Base-by-base conservation (phyloP, 1,139 yeast genomes). In the Eremothecium cymbalariae region DNA sequence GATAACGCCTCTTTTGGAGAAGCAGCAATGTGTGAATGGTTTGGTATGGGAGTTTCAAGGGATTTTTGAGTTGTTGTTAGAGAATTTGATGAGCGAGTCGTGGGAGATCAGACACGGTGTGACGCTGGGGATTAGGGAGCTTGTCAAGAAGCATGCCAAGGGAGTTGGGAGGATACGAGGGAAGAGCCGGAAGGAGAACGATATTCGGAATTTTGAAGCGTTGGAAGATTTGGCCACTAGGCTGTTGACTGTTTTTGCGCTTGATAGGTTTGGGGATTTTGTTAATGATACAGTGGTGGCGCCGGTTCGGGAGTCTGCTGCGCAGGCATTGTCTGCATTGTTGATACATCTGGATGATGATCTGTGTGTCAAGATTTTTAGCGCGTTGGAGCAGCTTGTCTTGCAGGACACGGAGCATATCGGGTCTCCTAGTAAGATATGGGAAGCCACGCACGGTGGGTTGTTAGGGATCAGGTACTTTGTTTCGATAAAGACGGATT, bases 361-460 rank as follows among this genome's bases (percentile, higher is more conserved):
- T 3, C 62, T 70, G 3, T 73, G 76, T 4, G 48, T 74, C 5
- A 66, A 70, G 37, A 75, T 86, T 0, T 90, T 88, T 54, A 53
- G 65, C 15, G 77, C 80, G 20, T 67, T 93, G 37, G 72, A 76
- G 39, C 69, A 72, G 33, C 65, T 93, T 38, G 85, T 86, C 1
- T 59, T 82, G 36, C 98, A 93, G 57, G 74, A 78, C 32, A 66
- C 71, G 6, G 63, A 61, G 31, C 43, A 56, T 2, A 46, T 52
- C 8, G 52, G 52, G 4, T 38, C 47, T 22, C 57, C 57, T 17
- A 53, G 46, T 37, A 56, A 51, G 32, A 43, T 60, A 37, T 93
- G 98, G 98, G 97, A 93, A 57, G 97, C 96, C 1, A 84, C 93
- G 41, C 98, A 93, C 64, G 98, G 98, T 44, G 99, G 98, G 31